Percentiles rank a stretch among this genome's conserved stretches.
These are phyloP conservation scores for Schizothecium vesticola DNA, from an alignment of 495 filamentous ascomycete genomes.

Conservation along the genomic window DNA sequence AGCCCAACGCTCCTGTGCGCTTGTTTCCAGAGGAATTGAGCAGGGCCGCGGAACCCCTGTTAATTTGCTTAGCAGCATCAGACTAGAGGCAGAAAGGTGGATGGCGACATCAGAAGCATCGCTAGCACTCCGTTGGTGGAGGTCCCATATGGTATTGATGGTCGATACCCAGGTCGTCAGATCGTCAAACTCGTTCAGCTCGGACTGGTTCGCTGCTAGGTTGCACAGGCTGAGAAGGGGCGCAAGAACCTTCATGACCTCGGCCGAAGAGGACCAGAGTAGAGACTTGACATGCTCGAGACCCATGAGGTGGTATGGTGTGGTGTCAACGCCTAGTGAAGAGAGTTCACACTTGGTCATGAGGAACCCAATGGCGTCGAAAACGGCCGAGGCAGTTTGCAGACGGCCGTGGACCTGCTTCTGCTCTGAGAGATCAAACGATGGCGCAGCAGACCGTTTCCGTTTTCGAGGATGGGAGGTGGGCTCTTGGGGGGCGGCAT, in stretches of 20 bases:
- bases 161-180: conserved; percentile 37
- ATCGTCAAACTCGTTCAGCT: conserved; percentile 14
- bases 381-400: conserved; percentile 34
- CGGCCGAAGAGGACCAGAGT: conserved; percentile 37
- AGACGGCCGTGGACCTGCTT: conserved; percentile 30
- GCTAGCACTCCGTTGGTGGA: conserved; percentile 34
- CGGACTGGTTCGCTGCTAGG: conserved; percentile 21
- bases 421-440: conserved; percentile 29
- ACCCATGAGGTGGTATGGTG: conserved; percentile 33
- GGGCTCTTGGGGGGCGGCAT: conserved; percentile 10
- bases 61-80: conserved; percentile 33
- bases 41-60: conserved; percentile 19
- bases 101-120: conserved; percentile 38
- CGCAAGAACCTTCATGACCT: conserved; percentile 33
- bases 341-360: conserved; percentile 24
- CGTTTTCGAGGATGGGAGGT: conserved; percentile 30
- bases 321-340: conserved; percentile 12
- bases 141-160: conserved; percentile 36
- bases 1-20: conserved; percentile 27
- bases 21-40: conserved; percentile 6
- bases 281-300: conserved; percentile 45
- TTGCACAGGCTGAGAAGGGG: conserved; percentile 36
- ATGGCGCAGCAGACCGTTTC: conserved; percentile 26
- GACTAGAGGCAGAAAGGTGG: conserved; percentile 29
- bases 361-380: conserved; percentile 33